phyloP scores from a whole-genome alignment of 768 basidiomycete species.

The Pleurotus platypus region DNA sequence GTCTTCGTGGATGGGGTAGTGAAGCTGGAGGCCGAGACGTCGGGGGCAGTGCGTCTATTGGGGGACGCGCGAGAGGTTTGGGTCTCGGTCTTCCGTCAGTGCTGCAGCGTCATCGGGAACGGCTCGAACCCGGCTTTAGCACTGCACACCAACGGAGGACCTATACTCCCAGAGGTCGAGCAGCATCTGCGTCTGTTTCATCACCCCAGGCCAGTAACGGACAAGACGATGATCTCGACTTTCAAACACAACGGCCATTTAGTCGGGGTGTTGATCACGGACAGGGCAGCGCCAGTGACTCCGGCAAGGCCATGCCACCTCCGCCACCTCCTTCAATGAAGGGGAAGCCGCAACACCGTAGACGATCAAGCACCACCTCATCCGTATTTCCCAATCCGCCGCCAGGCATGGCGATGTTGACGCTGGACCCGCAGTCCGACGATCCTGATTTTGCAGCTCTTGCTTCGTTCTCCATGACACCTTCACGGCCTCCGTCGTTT shows the following conservation, averaged over 20 bases:
- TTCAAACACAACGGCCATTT: background rate
- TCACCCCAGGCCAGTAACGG: background rate
- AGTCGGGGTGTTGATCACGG: background rate
- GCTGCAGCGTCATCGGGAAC: conserved; percentile 9
- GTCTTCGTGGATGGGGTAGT: conserved; percentile 10
- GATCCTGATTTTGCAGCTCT: conserved; percentile 18
- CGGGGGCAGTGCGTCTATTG: conserved; percentile 15
- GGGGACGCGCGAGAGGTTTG: conserved; percentile 18
- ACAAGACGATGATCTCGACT: background rate
- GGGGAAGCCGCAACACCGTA: conserved; percentile 20
- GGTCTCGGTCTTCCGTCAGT: conserved; percentile 11
- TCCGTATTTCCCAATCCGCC: conserved; percentile 68
- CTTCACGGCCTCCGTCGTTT: conserved; percentile 15
- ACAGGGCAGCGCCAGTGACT: background rate
- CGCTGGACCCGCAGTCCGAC: conserved; percentile 43
- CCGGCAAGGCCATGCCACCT: conserved; percentile 15
- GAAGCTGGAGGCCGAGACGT: conserved; percentile 17
- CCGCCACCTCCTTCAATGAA: conserved; percentile 19
- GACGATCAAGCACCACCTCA: conserved; percentile 45
- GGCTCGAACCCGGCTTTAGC: background rate
- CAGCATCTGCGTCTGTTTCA: conserved; percentile 5
- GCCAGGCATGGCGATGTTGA: conserved; percentile 71
- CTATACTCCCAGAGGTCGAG: conserved; percentile 7
- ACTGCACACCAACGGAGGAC: conserved; percentile 8
- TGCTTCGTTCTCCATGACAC: background rate